A percentile compares a stretch with the other conserved stretches of the same genome.
Conservation (phyloP, 225 moss, liverwort and hornwort species). For the Polytrichum formosum region DNA sequence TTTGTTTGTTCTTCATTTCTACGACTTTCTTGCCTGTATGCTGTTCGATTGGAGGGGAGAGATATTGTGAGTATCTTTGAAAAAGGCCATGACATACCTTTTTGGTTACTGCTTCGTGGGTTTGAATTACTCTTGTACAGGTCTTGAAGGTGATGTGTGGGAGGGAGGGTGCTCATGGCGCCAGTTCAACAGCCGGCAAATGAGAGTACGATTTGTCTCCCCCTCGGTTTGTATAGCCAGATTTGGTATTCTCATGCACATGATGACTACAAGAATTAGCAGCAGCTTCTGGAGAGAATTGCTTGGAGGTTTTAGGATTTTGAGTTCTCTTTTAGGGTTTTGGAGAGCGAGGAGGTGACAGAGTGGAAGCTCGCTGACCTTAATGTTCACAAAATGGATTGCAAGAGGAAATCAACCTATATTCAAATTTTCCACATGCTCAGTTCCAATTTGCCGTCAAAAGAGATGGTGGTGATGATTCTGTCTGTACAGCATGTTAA, state of each 20-base stretch:
- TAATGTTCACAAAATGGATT: neutral
- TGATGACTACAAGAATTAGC: neutral
- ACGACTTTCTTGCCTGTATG: too few relatives aligned
- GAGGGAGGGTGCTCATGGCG: slow-evolving; percentile 22
- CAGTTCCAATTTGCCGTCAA: too few relatives aligned
- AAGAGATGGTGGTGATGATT: too few relatives aligned
- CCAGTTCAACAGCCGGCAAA: slow-evolving; percentile 6
- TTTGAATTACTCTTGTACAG: slow-evolving; percentile 21
- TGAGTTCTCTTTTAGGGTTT: neutral
- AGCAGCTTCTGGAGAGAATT: neutral
- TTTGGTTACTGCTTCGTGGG: neutral
- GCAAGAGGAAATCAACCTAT: neutral
- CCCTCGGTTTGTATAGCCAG: neutral
- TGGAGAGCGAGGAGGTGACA: too few relatives aligned
- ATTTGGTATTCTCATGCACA: neutral
- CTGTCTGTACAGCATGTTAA: too few relatives aligned
- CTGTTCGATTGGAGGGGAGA: too few relatives aligned
- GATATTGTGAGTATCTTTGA: too few relatives aligned
- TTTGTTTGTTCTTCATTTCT: too few relatives aligned
- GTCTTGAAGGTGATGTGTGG: slow-evolving; percentile 22
- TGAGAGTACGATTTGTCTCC: neutral
- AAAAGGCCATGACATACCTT: too few relatives aligned
- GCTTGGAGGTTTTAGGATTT: neutral
- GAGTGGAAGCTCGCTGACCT: neutral
- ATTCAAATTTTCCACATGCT: too few relatives aligned